These are phyloP conservation scores for Adansonia rubrostipa DNA, from an alignment of 441 rosid genomes.

Conservation along the genomic window DNA sequence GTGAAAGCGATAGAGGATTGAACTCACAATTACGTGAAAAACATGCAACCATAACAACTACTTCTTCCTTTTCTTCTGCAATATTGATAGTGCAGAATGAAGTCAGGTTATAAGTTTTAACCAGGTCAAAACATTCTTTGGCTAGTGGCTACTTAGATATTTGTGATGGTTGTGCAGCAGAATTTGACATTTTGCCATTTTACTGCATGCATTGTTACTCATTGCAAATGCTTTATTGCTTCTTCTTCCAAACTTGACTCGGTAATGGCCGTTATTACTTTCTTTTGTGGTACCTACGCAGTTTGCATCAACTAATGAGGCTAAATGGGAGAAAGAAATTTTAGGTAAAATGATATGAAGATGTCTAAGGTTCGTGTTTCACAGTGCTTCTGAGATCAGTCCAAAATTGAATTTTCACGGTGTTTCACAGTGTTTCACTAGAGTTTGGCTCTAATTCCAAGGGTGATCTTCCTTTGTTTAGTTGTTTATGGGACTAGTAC, in stretches of 20 bases:
- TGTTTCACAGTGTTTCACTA: background rate
- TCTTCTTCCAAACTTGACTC: background rate
- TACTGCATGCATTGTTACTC: background rate
- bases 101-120: background rate
- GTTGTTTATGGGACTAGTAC: background rate
- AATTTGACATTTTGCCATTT: background rate
- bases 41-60: background rate
- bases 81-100: background rate
- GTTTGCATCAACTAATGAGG: background rate
- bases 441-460: background rate
- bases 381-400: background rate
- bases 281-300: background rate
- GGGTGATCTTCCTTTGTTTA: background rate
- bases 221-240: conserved; percentile 8
- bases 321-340: conserved; percentile 1
- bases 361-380: background rate
- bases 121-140: background rate
- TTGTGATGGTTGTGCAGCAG: background rate
- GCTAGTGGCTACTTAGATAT: background rate
- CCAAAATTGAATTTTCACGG: background rate
- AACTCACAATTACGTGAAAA: background rate
- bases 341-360: background rate
- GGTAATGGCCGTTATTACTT: background rate
- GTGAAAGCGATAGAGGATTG: background rate
- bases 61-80: background rate